Base-by-base conservation (phyloP, 192 early-diverging fungal genomes). In the Podila clonocystis region DNA sequence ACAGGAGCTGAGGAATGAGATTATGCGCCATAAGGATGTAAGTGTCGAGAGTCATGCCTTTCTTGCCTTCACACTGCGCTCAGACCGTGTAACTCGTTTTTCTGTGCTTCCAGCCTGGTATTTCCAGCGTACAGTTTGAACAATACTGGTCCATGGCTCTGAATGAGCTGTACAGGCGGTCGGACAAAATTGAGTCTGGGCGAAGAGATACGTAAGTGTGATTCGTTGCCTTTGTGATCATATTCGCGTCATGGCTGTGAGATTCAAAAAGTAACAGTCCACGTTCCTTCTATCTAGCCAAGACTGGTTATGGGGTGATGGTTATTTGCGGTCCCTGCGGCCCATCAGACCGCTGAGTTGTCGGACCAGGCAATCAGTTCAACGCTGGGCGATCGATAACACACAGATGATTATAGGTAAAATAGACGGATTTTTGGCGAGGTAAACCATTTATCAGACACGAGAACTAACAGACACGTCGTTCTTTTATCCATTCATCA, bases 81-180 rank as follows among this genome's bases (percentile, higher is more conserved):
- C 24, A 55, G 52, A 22, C 22, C n/a, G n/a, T 17, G 2, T 55
- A 55, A 55, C 12, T 22, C 4, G 17, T 3, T 1, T 55, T 55
- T 55, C 52, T 45, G 11, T 17, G 41, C 41, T 45, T 45, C 8
- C 15, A 45, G 41, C 41, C 41, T 45, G 41, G 41, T 45, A 45
- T 45, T 45, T 45, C 41, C 41, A 45, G 8, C 15, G 3, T 3
- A 4, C 72, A 74, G 15, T 74, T 84, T 24, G 65, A 67, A 26
- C 72, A 80, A 7, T 84, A 84, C 29, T 84, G 83, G 83, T 13
- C 34, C 2, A 58, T 84, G 15, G 83, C 83, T 1, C 57, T 84
- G 52, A 58, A 48, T 26, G 72, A 75, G 50, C 55, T 66, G 1
- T 41, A 57, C 36, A 49, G 61, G 4, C 20, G 74, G 34, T 63